Evolutionary conservation across 2,329 filamentous ascomycete species (phyloP).

Genomic region (Hirsutella minnesotensis): DNA sequence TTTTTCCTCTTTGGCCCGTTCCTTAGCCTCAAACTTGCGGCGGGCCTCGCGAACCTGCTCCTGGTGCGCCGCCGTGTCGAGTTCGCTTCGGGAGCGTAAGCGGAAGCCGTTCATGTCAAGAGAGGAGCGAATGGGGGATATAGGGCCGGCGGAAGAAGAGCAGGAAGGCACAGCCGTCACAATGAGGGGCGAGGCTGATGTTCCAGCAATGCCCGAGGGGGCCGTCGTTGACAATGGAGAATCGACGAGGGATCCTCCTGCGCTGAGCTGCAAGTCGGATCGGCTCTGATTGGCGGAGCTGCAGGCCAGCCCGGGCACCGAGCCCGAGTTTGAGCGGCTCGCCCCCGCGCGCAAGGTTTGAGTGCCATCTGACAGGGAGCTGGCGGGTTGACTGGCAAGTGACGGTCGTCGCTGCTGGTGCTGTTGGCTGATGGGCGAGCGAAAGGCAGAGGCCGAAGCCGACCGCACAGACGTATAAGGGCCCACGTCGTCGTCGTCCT

Average conservation of each 20-base stretch:
- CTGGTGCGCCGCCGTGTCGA: constrained; percentile 40
- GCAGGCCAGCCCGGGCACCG: constrained; percentile 24
- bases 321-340: constrained; percentile 16
- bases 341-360: constrained; percentile 14
- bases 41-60: constrained; percentile 50
- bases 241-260: constrained; percentile 19
- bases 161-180: constrained; percentile 4
- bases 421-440: constrained; percentile 5
- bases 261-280: constrained; percentile 33
- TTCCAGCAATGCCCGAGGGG: constrained; percentile 9
- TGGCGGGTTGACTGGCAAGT: constrained; percentile 20
- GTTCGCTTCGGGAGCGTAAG: constrained; percentile 47
- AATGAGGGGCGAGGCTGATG: constrained; percentile 13
- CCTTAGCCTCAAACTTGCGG: constrained; percentile 50
- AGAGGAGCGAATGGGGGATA: constrained; percentile 44
- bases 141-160: constrained; percentile 21
- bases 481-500: constrained; percentile 34
- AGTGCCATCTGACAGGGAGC: constrained; percentile 20
- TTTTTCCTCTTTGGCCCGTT: constrained; percentile 50
- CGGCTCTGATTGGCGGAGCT: constrained; percentile 27
- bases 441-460: constrained; percentile 2
- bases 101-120: constrained; percentile 47
- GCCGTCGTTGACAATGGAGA: constrained; percentile 20
- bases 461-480: constrained; percentile 7
- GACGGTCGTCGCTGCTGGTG: constrained; percentile 16